Evolutionary conservation across 768 basidiomycete genomes (phyloP).

Genomic region (Lactarius evosmus): DNA sequence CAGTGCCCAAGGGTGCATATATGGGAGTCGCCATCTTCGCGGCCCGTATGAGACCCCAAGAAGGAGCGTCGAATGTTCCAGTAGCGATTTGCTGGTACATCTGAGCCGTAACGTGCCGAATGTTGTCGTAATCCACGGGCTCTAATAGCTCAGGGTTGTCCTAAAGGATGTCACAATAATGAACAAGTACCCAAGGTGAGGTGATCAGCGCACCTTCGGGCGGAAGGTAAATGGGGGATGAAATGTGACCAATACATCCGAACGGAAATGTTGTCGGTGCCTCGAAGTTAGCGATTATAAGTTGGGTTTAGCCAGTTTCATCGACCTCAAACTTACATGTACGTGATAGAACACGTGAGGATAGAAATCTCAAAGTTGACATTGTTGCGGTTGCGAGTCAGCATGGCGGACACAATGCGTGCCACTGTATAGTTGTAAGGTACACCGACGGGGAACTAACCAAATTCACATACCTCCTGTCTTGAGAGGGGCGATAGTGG

Average conservation of each 20-base stretch:
- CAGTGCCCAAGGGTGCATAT: conserved; percentile 85
- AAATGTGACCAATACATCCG: conserved; percentile 83
- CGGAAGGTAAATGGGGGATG: conserved; percentile 64
- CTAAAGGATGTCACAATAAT: conserved; percentile 35
- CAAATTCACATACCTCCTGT: conserved; percentile 61
- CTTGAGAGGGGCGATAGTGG: conserved; percentile 82
- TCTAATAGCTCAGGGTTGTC: conserved; percentile 67
- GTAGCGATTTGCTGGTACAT: conserved; percentile 69
- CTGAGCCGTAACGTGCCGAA: conserved; percentile 57
- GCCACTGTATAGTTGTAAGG: conserved; percentile 49
- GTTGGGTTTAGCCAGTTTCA: conserved; percentile 11
- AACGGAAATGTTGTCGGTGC: conserved; percentile 84
- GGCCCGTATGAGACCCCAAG: conserved; percentile 73
- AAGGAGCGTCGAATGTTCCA: conserved; percentile 81
- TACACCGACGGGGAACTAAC: not conserved
- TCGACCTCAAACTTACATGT: conserved; percentile 54
- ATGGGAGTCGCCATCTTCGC: conserved; percentile 76
- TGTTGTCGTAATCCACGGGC: conserved; percentile 59
- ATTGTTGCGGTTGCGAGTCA: conserved; percentile 64
- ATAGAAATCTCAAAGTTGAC: conserved; percentile 70
- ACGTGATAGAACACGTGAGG: conserved; percentile 77
- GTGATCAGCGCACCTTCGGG: conserved; percentile 46
- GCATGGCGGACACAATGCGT: conserved; percentile 72
- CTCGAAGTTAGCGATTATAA: conserved; percentile 37
- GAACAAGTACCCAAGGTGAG: not conserved